Percentiles rank a stretch among this genome's conserved stretches.
Evolutionary conservation across 2,329 filamentous ascomycete species (phyloP).

Genomic region (Byssothecium circinans): DNA sequence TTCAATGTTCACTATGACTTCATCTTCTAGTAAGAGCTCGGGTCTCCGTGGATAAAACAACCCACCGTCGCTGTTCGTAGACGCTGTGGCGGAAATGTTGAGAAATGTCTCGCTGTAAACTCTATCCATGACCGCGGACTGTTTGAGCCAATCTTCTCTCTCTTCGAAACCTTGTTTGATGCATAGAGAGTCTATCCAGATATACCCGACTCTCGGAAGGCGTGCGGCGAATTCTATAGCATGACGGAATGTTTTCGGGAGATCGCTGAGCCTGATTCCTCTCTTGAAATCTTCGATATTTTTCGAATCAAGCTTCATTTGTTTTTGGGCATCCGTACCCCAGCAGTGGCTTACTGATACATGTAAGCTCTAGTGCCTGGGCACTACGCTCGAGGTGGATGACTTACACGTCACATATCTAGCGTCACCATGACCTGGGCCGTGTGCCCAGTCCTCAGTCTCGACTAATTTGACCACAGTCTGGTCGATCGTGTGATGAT

Average conservation of each 20-base stretch:
- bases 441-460: not conserved
- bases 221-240: slow-evolving; percentile 11
- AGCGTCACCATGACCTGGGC: not conserved
- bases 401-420: not conserved
- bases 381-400: not conserved
- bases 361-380: not conserved
- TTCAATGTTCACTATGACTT: slow-evolving; percentile 13
- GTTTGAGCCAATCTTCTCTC: slow-evolving; percentile 19
- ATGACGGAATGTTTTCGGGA: slow-evolving; percentile 12
- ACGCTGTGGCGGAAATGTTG: slow-evolving; percentile 27
- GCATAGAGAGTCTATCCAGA: slow-evolving; percentile 13
- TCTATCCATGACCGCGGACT: slow-evolving; percentile 16
- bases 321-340: not conserved
- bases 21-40: slow-evolving; percentile 13
- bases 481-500: not conserved
- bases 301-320: not conserved
- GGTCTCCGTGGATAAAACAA: slow-evolving; percentile 12
- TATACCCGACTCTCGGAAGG: slow-evolving; percentile 5
- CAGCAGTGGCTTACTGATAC: slow-evolving; percentile 5
- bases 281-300: slow-evolving; percentile 4
- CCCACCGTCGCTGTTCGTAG: slow-evolving; percentile 14
- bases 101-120: slow-evolving; percentile 21
- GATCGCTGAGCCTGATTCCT: not conserved
- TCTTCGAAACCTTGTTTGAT: slow-evolving; percentile 5
- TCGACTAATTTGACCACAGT: not conserved